Evolutionary conservation across 2,329 filamentous ascomycete species (phyloP).

Genomic region (Pseudogymnoascus sp.): DNA sequence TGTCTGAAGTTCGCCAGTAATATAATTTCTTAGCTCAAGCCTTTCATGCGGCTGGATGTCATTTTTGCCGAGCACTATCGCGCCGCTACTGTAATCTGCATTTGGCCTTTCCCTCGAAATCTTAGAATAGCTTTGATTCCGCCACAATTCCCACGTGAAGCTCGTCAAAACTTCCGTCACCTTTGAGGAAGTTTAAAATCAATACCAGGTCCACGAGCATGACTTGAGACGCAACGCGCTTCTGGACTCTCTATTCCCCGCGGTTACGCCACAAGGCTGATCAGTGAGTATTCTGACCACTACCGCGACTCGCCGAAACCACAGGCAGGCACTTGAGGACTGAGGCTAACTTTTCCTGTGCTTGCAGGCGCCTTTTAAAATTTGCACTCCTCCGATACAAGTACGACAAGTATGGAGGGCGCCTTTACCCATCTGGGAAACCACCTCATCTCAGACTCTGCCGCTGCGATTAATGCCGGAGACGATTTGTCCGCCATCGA

Average conservation of each 20-base stretch:
- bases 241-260: constrained; percentile 21
- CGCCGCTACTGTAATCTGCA: constrained; percentile 11
- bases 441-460: constrained; percentile 76
- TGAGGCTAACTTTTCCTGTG: constrained; percentile 13
- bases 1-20: constrained; percentile 12
- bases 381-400: constrained; percentile 13
- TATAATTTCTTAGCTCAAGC: constrained; percentile 19
- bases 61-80: constrained; percentile 12
- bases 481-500: constrained; percentile 66
- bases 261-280: constrained; percentile 27
- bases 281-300: constrained; percentile 10
- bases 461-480: constrained; percentile 78
- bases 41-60: constrained; percentile 14
- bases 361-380: constrained; percentile 12
- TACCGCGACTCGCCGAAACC: neutral
- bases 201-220: constrained; percentile 19
- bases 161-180: constrained; percentile 14
- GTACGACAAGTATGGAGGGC: constrained; percentile 58
- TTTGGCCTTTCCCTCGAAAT: constrained; percentile 10
- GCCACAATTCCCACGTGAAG: constrained; percentile 14
- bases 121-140: constrained; percentile 11
- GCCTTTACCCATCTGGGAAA: constrained; percentile 85
- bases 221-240: constrained; percentile 24
- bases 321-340: neutral
- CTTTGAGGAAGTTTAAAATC: constrained; percentile 13